Evolutionary conservation across 768 basidiomycete genomes (phyloP), one percentile per base, ranked within the genome.

Genomic region (Tricholoma flavovirens): DNA sequence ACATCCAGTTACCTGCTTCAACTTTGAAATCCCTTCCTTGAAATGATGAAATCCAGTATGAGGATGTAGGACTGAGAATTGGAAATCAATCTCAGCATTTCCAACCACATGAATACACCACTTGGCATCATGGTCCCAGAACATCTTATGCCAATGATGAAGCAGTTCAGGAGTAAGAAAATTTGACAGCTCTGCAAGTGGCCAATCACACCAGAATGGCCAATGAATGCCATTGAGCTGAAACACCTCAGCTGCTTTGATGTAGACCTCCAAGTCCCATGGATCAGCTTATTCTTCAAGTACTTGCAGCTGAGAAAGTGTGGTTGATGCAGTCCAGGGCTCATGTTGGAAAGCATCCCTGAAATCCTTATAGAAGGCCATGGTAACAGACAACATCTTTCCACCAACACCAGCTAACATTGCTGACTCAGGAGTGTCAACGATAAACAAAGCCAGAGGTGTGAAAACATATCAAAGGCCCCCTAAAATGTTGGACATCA

Each of bases 1-100:
- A 0, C 66, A 54, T 1, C 75, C 74, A 8, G 77, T 76, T n/a
- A 74, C 70, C 53, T 78, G 76, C 29, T 76, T 75, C 19, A 78
- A 36, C 8, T 64, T 60, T 4, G 68, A 73, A 5, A 77, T 69
- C 0, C 77, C 73, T n/a, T 70, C 65, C 12, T 62, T 56, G 51
- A 77, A 79, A 26, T 76, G 74, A 12, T 65, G 58, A 49, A 67
- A 69, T 10, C 72, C 73, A 14, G 65, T 65, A 26, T 62, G 64
- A 11, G 69, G 66, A 22, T 76, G 75, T 6, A 78, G 61, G 12
- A 74, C 42, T 0, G 17, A 42, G 19, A 42, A 42, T 42, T 6
- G 3, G 40, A 42, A 42, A 42, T 77, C 69, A 3, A 77, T 60
- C 52, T 78, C 72, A 3, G 22, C 32, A 1, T 51, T 42, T 0